Conservation (phyloP, 164 flowering plant genomes). For the Nelumbo lutea region DNA sequence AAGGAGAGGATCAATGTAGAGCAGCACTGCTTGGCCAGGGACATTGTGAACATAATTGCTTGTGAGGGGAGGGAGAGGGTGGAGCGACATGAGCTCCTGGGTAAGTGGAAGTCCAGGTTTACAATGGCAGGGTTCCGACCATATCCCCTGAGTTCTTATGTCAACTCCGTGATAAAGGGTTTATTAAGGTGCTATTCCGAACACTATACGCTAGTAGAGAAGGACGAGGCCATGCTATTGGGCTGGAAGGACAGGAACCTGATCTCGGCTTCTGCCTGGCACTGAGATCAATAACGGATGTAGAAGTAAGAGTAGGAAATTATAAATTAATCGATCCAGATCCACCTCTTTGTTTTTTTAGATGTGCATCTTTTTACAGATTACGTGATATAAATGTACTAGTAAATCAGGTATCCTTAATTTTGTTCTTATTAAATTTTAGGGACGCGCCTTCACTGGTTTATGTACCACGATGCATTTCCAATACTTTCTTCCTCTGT, state of each 20-base stretch:
- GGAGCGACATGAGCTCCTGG: slow-evolving; percentile 76
- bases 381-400: no score
- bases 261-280: slow-evolving; percentile 77
- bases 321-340: no score
- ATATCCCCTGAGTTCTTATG: slow-evolving; percentile 56
- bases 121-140: slow-evolving; percentile 73
- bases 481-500: no score
- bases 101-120: slow-evolving; percentile 75
- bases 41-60: slow-evolving; percentile 70
- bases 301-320: no score
- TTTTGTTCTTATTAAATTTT: no score
- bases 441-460: no score
- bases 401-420: no score
- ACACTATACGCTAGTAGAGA: slow-evolving; percentile 58
- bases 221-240: slow-evolving; percentile 59
- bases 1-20: slow-evolving; percentile 64
- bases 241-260: slow-evolving; percentile 70
- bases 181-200: slow-evolving; percentile 51
- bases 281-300: slow-evolving; percentile 20
- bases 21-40: slow-evolving; percentile 73
- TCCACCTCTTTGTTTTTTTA: no score
- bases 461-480: no score
- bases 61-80: slow-evolving; percentile 74
- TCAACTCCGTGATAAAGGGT: slow-evolving; percentile 45
- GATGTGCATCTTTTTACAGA: no score